Conservation (phyloP, 2,329 filamentous ascomycete species). For the Fusarium sublunatum region DNA sequence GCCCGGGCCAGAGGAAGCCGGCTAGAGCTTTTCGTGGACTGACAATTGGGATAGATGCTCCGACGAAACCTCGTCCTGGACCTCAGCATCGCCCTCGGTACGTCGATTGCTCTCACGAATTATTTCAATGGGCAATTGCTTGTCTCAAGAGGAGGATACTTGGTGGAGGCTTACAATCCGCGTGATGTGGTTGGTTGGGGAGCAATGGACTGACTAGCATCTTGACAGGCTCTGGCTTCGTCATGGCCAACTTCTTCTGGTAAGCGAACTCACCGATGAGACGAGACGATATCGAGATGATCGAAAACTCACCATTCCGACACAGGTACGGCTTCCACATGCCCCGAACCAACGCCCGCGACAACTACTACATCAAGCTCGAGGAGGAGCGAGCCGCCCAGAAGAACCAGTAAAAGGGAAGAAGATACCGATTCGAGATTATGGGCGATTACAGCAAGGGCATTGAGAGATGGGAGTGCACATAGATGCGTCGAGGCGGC, state of each 20-base stretch:
- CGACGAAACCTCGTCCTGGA: conserved; percentile 69
- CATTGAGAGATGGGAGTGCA: conserved; percentile 20
- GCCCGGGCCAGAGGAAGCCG: conserved; percentile 35
- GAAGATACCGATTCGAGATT: conserved; percentile 3
- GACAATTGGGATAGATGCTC: conserved; percentile 64
- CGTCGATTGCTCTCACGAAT: conserved; percentile 44
- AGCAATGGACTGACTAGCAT: conserved; percentile 50
- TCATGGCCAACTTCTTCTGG: conserved; percentile 68
- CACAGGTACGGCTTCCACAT: conserved; percentile 72
- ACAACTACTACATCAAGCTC: conserved; percentile 68
- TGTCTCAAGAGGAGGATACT: conserved; percentile 22
- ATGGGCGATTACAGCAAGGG: conserved; percentile 12
- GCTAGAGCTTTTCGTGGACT: conserved; percentile 48
- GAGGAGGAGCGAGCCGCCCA: conserved; percentile 65
- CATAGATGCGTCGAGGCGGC: conserved; percentile 26
- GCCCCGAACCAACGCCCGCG: conserved; percentile 68
- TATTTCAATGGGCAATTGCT: conserved; percentile 14
- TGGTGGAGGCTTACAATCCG: conserved; percentile 41
- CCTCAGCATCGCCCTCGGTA: conserved; percentile 67
- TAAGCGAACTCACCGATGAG: conserved; percentile 51
- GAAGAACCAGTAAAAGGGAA: conserved; percentile 45
- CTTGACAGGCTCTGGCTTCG: conserved; percentile 62
- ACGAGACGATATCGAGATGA: neutral
- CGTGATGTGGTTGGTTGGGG: conserved; percentile 42
- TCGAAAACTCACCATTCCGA: conserved; percentile 21